Conservation (phyloP, 192 early-diverging fungal genomes). For the Backusella morwellensis region DNA sequence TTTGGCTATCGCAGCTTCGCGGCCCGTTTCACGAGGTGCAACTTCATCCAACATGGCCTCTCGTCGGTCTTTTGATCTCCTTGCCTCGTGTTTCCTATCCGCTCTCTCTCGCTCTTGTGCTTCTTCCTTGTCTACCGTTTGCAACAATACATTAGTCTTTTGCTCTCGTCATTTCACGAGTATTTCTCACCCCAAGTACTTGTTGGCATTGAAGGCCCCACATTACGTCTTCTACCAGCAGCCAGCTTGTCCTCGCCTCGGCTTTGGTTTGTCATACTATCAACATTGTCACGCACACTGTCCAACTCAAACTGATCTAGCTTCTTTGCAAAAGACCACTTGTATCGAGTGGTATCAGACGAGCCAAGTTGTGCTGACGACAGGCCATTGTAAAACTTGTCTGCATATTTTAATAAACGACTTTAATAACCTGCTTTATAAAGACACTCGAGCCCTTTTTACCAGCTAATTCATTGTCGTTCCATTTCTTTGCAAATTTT, state of each 20-base stretch:
- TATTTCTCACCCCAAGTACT: background rate
- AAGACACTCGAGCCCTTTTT: background rate
- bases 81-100: constrained; percentile 38
- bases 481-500: constrained; percentile 90
- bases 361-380: constrained; percentile 59
- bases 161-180: too few species aligned
- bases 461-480: constrained; percentile 64
- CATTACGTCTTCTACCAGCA: background rate
- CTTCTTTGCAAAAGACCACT: constrained; percentile 68
- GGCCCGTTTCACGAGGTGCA: constrained; percentile 59
- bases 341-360: constrained; percentile 65
- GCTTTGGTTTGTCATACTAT: constrained; percentile 52
- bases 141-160: background rate
- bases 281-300: constrained; percentile 53
- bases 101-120: constrained; percentile 35
- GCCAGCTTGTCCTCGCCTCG: background rate
- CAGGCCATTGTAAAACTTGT: constrained; percentile 71
- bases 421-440: background rate
- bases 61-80: constrained; percentile 43
- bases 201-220: constrained; percentile 7
- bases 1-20: constrained; percentile 67
- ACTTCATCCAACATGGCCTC: constrained; percentile 64
- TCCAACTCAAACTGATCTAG: constrained; percentile 54
- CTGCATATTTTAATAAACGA: constrained; percentile 20
- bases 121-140: constrained; percentile 35